Evolutionary conservation across 2,329 filamentous ascomycete species (phyloP), one percentile per base, ranked within the genome.

Genomic region (Ceratocystiopsis minuta): DNA sequence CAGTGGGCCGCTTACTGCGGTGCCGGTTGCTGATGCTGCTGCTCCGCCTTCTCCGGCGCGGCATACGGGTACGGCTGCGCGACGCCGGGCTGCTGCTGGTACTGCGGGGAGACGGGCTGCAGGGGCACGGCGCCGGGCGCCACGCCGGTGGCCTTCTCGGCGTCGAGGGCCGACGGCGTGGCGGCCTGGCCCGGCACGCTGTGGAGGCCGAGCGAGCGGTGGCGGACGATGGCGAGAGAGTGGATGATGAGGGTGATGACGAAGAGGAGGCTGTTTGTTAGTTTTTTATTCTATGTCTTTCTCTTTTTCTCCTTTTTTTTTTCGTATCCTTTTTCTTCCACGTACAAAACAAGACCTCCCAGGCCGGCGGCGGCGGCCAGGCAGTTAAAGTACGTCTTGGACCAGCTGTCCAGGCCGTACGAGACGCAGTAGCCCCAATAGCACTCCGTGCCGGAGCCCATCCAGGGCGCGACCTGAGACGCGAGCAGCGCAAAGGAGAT

Each of bases 321-420:
- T 28, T 10, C 5, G 24, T n/a, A 10, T 28, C 7, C 11, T 10
- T 28, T 10, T 6, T 28, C 24, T 10, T 28, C 24, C 12, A 56
- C 63, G 51, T 54, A 68, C 66, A 65, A 66, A 31, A 62, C 49
- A 0, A 67, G 13, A 2, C 54, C 61, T 5, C 64, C 65, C 0
- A 69, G 43, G 2, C 54, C 63, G 4, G 60, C 55, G 0, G 57
- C 59, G 4, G 56, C 60, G 0, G 59, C 58, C 43, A 55, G 46
- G 46, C 51, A 58, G 31, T 40, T 43, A 16, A 45, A 50, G 16
- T 53, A 51, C 2, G 45, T 44, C 13, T 48, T 40, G 3, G 39
- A 39, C 3, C 33, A 14, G 12, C 43, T 47, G 14, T n/a, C n/a
- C 32, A 50, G 44, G 1, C 31, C 32, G 33, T 49, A 51, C n/a